phyloP scores from a whole-genome alignment of 164 flowering plant species.

The Hamamelis virginiana region DNA sequence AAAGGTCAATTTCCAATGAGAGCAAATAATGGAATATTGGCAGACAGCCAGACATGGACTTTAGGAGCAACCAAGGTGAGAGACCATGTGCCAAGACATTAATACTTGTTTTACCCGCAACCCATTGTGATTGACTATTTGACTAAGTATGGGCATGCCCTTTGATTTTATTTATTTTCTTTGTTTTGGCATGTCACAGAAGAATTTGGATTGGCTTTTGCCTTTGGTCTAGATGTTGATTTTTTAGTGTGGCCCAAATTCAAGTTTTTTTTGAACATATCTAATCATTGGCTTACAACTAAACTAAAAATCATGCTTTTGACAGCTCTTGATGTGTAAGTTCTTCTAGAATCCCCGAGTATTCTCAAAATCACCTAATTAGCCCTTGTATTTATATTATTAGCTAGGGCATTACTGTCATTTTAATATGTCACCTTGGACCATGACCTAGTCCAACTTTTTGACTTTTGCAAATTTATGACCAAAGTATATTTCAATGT shows the following conservation, averaged over 20 bases:
- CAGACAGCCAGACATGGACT: too few species aligned
- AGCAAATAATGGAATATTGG: too few species aligned
- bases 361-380: neutral
- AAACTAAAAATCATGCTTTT: neutral
- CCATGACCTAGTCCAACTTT: too few species aligned
- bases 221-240: neutral
- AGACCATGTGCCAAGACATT: neutral
- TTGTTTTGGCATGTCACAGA: too few species aligned
- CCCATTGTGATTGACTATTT: slow-evolving; percentile 8
- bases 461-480: too few species aligned
- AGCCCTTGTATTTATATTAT: neutral
- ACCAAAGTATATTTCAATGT: too few species aligned
- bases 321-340: neutral
- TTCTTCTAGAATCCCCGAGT: too few species aligned
- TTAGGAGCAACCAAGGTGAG: too few species aligned
- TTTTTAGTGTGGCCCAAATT: neutral
- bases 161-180: too few species aligned
- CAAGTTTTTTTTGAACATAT: neutral
- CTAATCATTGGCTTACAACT: slow-evolving; percentile 1
- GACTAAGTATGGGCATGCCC: too few species aligned
- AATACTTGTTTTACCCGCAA: slow-evolving; percentile 13
- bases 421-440: neutral
- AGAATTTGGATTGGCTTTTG: too few species aligned
- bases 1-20: too few species aligned
- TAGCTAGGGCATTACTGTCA: neutral